Percentiles rank a stretch among this genome's conserved stretches.
phyloP scores from a whole-genome alignment of 306 rosid genomes.

The Benincasa hispida region DNA sequence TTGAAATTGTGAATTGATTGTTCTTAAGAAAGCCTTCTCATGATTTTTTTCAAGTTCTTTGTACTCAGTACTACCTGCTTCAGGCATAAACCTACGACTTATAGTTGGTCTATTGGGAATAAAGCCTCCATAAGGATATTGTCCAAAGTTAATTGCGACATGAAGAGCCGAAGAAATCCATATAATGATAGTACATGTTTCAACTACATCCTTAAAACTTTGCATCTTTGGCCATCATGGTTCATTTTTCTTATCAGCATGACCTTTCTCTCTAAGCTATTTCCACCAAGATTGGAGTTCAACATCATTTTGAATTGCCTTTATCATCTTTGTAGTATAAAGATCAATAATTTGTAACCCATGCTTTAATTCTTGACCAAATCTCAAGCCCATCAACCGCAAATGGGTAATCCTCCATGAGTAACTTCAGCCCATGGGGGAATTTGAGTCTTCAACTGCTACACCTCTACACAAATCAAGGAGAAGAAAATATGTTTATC shows the following conservation, averaged over 20 bases:
- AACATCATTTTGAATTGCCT: no score
- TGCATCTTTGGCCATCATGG: no score
- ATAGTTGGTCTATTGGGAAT: no score
- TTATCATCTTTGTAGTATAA: conserved; percentile 36
- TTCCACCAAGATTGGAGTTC: no score
- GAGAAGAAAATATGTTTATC: no score
- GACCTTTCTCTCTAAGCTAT: no score
- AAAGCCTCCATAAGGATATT: no score
- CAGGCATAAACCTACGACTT: conserved; percentile 41
- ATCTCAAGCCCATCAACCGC: conserved; percentile 75
- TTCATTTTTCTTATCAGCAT: no score
- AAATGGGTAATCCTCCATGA: conserved; percentile 65
- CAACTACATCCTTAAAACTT: no score
- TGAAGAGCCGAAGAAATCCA: no score
- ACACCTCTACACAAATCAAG: conserved; percentile 37
- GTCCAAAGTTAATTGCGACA: no score
- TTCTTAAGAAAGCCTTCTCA: conserved; percentile 50
- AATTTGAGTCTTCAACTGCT: conserved; percentile 43
- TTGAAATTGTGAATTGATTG: conserved; percentile 44
- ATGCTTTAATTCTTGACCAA: conserved; percentile 45
- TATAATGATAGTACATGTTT: no score
- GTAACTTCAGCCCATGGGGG: conserved; percentile 42
- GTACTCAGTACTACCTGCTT: conserved; percentile 33
- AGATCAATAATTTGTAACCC: conserved; percentile 52
- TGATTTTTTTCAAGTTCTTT: conserved; percentile 37